Evolutionary conservation across 1,139 yeast species (phyloP).

Genomic region (Debaryomyces sp.): DNA sequence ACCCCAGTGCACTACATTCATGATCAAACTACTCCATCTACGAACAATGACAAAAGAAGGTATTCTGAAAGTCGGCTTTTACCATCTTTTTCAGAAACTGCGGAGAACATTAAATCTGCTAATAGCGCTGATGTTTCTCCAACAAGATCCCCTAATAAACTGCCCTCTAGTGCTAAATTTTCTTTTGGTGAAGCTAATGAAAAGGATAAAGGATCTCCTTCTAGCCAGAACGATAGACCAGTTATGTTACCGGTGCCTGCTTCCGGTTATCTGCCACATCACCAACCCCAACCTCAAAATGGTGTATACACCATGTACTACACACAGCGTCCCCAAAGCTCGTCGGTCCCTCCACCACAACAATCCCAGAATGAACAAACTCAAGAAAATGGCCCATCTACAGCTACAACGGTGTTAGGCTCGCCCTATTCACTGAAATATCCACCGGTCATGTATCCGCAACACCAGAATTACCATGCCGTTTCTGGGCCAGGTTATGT

Average conservation of each 20-base stretch:
- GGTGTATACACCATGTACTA: constrained; percentile 31
- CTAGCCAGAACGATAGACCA: constrained; percentile 10
- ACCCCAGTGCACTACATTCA: neutral
- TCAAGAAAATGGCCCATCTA: neutral
- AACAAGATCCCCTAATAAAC: constrained; percentile 34
- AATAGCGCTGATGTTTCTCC: constrained; percentile 31
- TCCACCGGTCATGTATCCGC: constrained; percentile 22
- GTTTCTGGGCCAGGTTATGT: constrained; percentile 14
- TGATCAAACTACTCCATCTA: neutral
- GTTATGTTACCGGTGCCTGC: neutral
- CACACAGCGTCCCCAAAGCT: constrained; percentile 16
- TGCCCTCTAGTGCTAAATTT: constrained; percentile 32
- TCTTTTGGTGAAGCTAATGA: constrained; percentile 24
- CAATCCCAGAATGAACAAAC: constrained; percentile 7
- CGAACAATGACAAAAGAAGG: constrained; percentile 22
- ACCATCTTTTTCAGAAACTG: constrained; percentile 33
- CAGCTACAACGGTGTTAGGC: constrained; percentile 20
- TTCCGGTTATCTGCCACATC: constrained; percentile 16
- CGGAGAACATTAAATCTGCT: constrained; percentile 23
- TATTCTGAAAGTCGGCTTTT: constrained; percentile 27
- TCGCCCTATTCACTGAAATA: constrained; percentile 42
- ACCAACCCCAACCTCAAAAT: constrained; percentile 23
- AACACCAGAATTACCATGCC: constrained; percentile 11
- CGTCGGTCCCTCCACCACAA: constrained; percentile 17
- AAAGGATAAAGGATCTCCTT: constrained; percentile 17